Evolutionary conservation across 2,329 filamentous ascomycete genomes (phyloP).

Genomic region (Alternaria angustiovoidea): DNA sequence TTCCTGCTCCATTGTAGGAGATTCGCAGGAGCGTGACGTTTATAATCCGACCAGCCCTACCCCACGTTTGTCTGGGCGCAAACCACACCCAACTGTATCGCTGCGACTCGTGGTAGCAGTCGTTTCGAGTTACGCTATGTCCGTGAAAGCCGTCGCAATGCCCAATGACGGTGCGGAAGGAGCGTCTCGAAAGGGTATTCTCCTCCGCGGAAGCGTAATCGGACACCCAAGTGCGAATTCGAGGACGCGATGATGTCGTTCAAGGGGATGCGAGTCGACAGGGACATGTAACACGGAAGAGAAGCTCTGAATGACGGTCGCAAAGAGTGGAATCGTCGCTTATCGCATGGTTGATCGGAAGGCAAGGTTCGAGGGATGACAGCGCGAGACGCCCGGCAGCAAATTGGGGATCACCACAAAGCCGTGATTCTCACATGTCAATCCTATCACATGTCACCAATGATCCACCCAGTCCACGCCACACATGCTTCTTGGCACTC

Average conservation of each 20-base stretch:
- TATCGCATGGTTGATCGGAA: conserved; percentile 12
- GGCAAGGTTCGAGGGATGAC: conserved; percentile 15
- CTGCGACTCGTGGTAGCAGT: background rate
- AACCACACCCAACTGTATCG: background rate
- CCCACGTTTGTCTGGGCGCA: conserved; percentile 18
- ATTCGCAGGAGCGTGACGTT: conserved; percentile 2
- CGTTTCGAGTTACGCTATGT: conserved; percentile 8
- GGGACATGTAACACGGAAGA: conserved; percentile 8
- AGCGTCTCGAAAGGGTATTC: conserved; percentile 26
- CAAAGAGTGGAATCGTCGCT: conserved; percentile 5
- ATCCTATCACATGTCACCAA: conserved; percentile 31
- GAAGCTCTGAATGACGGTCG: background rate
- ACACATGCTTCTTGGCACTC: conserved; percentile 22
- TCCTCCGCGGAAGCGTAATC: conserved; percentile 22
- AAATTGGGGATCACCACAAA: conserved; percentile 28
- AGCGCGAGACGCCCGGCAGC: conserved; percentile 20
- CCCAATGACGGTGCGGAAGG: conserved; percentile 12
- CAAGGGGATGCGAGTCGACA: conserved; percentile 14
- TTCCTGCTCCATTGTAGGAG: conserved; percentile 41
- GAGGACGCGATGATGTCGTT: conserved; percentile 23
- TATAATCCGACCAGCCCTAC: conserved; percentile 9
- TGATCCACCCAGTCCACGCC: conserved; percentile 26
- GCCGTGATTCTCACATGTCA: conserved; percentile 36
- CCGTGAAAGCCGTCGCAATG: conserved; percentile 18
- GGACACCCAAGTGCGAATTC: conserved; percentile 19